Percentiles rank a stretch among this genome's conserved stretches.
phyloP scores from a whole-genome alignment of 148 eudicot species.

The Vaccinium corymbosum region DNA sequence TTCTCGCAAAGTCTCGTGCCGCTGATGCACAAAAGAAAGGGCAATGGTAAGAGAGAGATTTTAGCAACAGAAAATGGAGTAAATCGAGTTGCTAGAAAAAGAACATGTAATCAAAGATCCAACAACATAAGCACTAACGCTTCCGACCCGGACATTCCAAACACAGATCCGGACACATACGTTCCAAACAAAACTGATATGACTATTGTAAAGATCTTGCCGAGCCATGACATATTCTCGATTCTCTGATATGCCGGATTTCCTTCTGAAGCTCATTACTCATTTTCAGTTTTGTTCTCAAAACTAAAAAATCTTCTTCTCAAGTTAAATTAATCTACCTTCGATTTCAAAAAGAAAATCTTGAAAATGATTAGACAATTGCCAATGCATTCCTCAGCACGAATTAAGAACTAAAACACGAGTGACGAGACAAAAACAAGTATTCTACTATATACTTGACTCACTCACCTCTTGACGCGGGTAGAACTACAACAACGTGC shows the following conservation, averaged over 20 bases:
- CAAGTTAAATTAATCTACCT: neutral
- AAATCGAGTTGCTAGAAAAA: neutral
- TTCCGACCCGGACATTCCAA: neutral
- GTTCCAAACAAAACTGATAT: too few relatives aligned
- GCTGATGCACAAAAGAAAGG: conserved; percentile 32
- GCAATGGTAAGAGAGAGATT: neutral
- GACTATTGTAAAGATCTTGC: neutral
- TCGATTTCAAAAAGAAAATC: neutral
- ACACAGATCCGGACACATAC: too few relatives aligned
- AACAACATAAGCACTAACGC: neutral
- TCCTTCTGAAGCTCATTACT: neutral
- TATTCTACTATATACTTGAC: neutral
- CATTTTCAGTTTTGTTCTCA: neutral
- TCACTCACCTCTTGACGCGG: conserved; percentile 37
- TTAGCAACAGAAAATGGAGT: neutral
- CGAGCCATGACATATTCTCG: neutral
- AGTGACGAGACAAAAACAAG: neutral
- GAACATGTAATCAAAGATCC: neutral
- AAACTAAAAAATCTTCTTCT: neutral
- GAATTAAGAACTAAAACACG: neutral
- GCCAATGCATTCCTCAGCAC: neutral
- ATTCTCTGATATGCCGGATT: neutral
- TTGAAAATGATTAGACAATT: neutral
- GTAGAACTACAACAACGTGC: conserved; percentile 55
- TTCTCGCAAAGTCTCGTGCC: conserved; percentile 25